These are phyloP conservation scores for Populus pruinosa DNA, from an alignment of 345 rosid genomes.

Conservation along the genomic window DNA sequence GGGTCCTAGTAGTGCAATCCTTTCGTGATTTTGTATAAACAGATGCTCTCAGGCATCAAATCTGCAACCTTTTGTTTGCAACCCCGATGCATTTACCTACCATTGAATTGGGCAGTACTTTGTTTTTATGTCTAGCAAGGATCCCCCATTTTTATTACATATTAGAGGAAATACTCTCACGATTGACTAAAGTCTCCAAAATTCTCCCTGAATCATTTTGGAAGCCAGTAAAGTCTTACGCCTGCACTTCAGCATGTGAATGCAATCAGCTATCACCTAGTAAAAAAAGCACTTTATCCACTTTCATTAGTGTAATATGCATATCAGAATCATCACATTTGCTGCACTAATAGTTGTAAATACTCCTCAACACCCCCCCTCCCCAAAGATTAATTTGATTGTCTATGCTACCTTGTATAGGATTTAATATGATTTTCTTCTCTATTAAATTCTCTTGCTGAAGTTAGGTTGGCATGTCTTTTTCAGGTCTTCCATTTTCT, in stretches of 20 bases:
- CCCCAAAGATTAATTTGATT: too few relatives aligned
- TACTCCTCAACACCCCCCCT: too few relatives aligned
- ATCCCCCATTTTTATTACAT: not conserved
- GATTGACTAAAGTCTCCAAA: not conserved
- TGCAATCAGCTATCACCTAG: not conserved
- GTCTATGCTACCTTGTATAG: not conserved
- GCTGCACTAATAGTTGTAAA: not conserved
- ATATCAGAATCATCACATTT: not conserved
- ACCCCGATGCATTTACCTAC: not conserved
- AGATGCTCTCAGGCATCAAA: too few relatives aligned
- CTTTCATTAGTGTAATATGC: not conserved
- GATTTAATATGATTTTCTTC: not conserved
- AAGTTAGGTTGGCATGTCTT: slow-evolving; percentile 17
- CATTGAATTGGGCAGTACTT: not conserved
- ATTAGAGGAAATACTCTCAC: not conserved
- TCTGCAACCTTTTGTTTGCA: too few relatives aligned
- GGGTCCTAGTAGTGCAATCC: too few relatives aligned
- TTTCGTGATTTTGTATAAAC: too few relatives aligned
- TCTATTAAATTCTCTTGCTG: slow-evolving; percentile 15
- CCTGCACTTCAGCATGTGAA: not conserved
- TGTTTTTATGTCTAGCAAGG: not conserved
- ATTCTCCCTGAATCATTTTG: not conserved
- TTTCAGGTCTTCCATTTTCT: slow-evolving; percentile 90
- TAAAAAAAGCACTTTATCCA: not conserved
- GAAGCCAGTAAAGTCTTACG: not conserved